Evolutionary conservation across 306 rosid species (phyloP), one percentile per base, ranked within the genome.

Genomic region (Lotus japonicus): DNA sequence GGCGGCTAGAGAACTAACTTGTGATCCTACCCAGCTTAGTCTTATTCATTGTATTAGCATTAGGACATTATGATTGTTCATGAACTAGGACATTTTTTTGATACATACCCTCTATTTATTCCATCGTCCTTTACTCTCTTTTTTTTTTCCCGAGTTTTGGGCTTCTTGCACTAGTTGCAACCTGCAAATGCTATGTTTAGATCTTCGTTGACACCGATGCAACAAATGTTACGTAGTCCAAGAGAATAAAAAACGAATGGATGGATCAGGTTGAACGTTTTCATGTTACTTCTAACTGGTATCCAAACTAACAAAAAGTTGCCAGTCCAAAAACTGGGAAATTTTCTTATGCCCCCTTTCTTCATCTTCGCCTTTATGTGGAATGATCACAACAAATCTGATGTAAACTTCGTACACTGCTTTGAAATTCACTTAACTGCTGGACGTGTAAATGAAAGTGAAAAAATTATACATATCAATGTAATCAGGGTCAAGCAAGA

Each of bases 31-130:
- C 45, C 23, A 46, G 12, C 43, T 53, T 67, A 48, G 76, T 77
- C 74, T 15, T 64, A 23, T 71, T 78, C 78, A 65, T 49, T 71
- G 70, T 71, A 78, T 58, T 50, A 35, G 70, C 66, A 78, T 58
- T 50, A 35, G 60, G 55, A 61, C 60, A 44, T 71, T 5, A 55
- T 49, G 65, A 49, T 71, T 77, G 6, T 54, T 62, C 58, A 13
- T 14, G 51, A 50, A 71, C 64, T 50, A 65, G 69, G 62, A 13
- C 64, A 56, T 35, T 64, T 64, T 64, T 58, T 50, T 2, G 31
- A 50, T 53, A 15, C 68, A 46, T 65, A 38, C 53, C 64, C 18
- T 59, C 39, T 17, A 63, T 49, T 57, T 15, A 12, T 56, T 54
- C 15, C 14, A 18, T 11, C 8, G 2, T 17, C n/a, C 6, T 38